Percentiles rank a stretch among this genome's conserved stretches.
These are phyloP conservation scores for Aschersonia sp. DNA, from an alignment of 2,329 filamentous ascomycete genomes.

Conservation along the genomic window DNA sequence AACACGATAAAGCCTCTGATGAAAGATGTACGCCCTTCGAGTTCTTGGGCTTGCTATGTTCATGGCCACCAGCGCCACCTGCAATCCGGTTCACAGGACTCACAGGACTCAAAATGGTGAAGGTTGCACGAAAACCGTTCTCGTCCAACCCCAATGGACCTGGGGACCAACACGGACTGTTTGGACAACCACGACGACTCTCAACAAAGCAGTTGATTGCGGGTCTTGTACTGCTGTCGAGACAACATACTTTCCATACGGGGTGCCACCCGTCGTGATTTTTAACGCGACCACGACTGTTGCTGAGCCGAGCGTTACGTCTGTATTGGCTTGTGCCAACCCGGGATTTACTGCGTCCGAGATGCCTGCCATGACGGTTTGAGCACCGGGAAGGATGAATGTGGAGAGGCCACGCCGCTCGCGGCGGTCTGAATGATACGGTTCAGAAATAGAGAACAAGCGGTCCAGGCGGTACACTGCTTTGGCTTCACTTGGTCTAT, in stretches of 20 bases:
- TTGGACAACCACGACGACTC: slow-evolving; percentile 12
- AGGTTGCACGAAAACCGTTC: slow-evolving; percentile 6
- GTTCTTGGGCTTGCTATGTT: too few species aligned
- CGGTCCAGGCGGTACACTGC: too few species aligned
- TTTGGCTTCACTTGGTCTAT: too few species aligned
- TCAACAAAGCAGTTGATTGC: slow-evolving; percentile 11
- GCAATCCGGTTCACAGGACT: not conserved
- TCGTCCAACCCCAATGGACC: slow-evolving; percentile 3
- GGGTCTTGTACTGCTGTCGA: slow-evolving; percentile 8
- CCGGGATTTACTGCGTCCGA: not conserved
- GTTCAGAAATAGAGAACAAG: too few species aligned
- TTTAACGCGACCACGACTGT: slow-evolving; percentile 11
- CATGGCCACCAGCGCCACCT: not conserved
- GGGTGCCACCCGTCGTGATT: slow-evolving; percentile 8
- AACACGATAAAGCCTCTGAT: too few species aligned
- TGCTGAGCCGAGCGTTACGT: slow-evolving; percentile 3
- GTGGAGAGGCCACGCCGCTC: too few species aligned
- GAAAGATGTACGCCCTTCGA: too few species aligned
- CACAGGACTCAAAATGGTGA: too few species aligned
- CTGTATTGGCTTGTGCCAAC: slow-evolving; percentile 1
- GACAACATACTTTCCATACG: slow-evolving; percentile 2
- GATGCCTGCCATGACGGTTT: not conserved
- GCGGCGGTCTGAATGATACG: too few species aligned
- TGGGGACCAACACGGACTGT: slow-evolving; percentile 10
- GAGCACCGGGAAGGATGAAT: not conserved